These are phyloP conservation scores for California macrophylla DNA, from an alignment of 441 rosid genomes.

Conservation along the genomic window DNA sequence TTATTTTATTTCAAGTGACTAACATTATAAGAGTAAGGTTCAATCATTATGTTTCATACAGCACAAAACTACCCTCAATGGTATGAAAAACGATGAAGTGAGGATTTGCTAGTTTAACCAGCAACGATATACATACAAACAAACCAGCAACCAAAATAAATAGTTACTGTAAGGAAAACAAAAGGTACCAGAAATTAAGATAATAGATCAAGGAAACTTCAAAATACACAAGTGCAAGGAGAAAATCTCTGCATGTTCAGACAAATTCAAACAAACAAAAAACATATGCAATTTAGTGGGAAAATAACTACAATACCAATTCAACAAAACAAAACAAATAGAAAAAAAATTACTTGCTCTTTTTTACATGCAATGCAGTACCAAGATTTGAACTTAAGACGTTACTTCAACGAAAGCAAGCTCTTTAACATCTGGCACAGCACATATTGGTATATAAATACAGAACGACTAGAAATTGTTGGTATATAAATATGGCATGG, in stretches of 20 bases:
- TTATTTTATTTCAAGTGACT: neutral
- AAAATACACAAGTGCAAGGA: neutral
- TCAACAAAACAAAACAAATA: conserved; percentile 14
- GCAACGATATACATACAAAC: neutral
- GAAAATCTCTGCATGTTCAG: neutral
- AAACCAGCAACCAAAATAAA: neutral
- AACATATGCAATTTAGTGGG: neutral
- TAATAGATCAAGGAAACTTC: neutral
- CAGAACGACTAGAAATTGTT: neutral
- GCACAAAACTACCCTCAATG: neutral
- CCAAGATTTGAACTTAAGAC: neutral
- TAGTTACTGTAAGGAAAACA: neutral
- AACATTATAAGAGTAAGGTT: neutral
- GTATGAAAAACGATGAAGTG: neutral
- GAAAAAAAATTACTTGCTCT: neutral
- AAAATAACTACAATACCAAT: neutral
- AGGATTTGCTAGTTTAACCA: neutral
- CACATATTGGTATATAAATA: neutral
- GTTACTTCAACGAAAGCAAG: neutral
- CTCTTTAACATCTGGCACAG: neutral
- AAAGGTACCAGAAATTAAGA: neutral
- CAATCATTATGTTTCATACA: neutral
- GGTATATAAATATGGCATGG: neutral
- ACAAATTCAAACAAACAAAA: neutral
- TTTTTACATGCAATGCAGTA: neutral